Evolutionary conservation across 768 basidiomycete species (phyloP), one percentile per base, ranked within the genome.

Genomic region (Chalciporus pseudorubinellus): DNA sequence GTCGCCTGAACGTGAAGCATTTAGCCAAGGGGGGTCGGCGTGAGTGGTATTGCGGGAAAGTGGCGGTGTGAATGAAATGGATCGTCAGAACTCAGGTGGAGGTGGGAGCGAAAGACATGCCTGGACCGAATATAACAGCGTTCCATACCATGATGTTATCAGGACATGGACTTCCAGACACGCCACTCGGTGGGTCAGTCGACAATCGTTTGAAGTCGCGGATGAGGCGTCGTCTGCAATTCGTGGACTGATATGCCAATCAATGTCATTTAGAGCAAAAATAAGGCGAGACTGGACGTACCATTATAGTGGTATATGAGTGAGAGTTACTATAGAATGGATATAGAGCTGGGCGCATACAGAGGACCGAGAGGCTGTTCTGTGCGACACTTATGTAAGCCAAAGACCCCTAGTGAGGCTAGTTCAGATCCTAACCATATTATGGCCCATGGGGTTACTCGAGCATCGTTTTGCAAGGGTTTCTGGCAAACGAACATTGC

Each of bases 111-210:
- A n/a, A 22, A 31, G 16, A 72, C 87, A 64, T 52, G 94, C 95
- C 88, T 71, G 97, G 97, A 3, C 97, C 97, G 65, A 99, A 98
- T 56, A 99, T 99, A 51, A 99, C 97, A 2, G 97, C 97, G 63
- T 99, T 99, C 97, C 97, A 99, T 14, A 98, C 79, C 93, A 98
- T 97, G 70, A 99, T 97, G 69, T 98, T 98, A 68, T 98, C 97
- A 3, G 92, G 87, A 66, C 92, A 94, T 65, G 97, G 95, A 63
- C 92, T 95, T 13, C 95, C 97, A 4, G 92, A 95, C 59, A 99
- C 93, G 6, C 97, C 97, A 47, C 89, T 87, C 0, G 97, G 97
- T 4, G 95, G 95, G 66, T 98, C 97, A 20, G 85, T 86, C 41
- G 92, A 92, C 39, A 99, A 81, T 21, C 92, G 81, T 74, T 97